Evolutionary conservation across 495 filamentous ascomycete genomes (phyloP), one percentile per base, ranked within the genome.

Genomic region (Physcia stellaris): DNA sequence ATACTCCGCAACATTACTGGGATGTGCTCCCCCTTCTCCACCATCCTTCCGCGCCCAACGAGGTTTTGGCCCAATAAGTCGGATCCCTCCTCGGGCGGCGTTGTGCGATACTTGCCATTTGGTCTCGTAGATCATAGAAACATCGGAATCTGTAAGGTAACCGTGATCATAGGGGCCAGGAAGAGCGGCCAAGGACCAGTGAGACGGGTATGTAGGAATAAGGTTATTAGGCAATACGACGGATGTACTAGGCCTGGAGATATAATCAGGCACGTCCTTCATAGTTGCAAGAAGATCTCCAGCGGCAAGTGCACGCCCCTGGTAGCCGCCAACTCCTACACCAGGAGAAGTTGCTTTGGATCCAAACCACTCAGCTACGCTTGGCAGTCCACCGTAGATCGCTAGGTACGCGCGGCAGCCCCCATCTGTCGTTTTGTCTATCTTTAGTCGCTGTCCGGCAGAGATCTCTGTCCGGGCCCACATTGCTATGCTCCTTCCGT

Each of bases 91-190:
- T 43, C 74, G 52, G 11, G 65, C 66, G 17, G 70, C 66, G 40
- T 78, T 77, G 51, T 79, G 72, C 0, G 66, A 67, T 1, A 77
- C 53, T 31, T 65, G 65, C 71, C 71, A 76, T 26, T 65, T 52
- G 18, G 61, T 71, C 9, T 54, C 42, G 47, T 73, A 79, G 1
- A 77, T 50, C 58, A 70, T 75, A 10, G 70, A 55, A 13, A 70
- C 61, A 39, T 70, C 69, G 39, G 69, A 60, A 0, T 61, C 43
- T 1, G 54, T 51, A 21, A 79, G 50, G 40, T 67, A 71, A 10
- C 68, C 72, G 36, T 68, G 62, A 35, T 70, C 64, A 45, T 77
- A 73, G 0, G 74, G 73, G 0, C 74, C 73, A 28, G 61, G 60
- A 65, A 77, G 73, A 17, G 57, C 56, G 41, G 67, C 51, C 10